Evolutionary conservation across 306 rosid species (phyloP).

Genomic region (Comarum palustre): DNA sequence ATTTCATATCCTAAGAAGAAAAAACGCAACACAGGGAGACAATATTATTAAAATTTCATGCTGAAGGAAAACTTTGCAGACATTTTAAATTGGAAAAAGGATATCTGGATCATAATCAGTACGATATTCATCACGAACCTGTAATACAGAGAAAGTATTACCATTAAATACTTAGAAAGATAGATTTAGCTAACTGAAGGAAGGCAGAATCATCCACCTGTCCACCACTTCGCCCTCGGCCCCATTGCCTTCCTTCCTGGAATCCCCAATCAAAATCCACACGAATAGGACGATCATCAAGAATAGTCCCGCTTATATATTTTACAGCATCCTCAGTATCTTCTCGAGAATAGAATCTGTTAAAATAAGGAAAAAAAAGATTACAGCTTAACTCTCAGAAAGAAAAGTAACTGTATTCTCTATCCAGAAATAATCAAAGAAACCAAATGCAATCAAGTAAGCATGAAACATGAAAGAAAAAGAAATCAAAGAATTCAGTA

Average conservation of each 20-base stretch:
- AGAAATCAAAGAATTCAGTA: background rate
- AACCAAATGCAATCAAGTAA: background rate
- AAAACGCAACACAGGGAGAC: background rate
- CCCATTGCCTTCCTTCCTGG: conserved; percentile 98
- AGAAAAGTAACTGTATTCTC: background rate
- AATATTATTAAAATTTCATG: background rate
- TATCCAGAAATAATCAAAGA: background rate
- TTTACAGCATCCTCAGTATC: conserved; percentile 96
- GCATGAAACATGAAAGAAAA: background rate
- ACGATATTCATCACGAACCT: conserved; percentile 98
- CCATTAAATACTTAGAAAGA: conserved; percentile 19
- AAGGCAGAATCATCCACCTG: conserved; percentile 47
- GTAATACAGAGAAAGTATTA: conserved; percentile 25
- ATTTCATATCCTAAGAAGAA: background rate
- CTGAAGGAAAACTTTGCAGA: background rate
- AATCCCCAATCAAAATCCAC: conserved; percentile 99
- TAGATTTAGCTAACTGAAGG: conserved; percentile 12
- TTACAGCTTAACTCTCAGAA: background rate
- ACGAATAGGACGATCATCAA: conserved; percentile 98
- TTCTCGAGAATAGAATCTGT: conserved; percentile 85
- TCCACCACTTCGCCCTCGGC: conserved; percentile 98
- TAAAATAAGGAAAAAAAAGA: background rate
- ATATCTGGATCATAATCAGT: conserved; percentile 99
- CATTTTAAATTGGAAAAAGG: conserved; percentile 41
- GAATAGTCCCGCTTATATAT: conserved; percentile 90